Base-by-base conservation (phyloP, 768 basidiomycete genomes). In the Crucibulum laeve region DNA sequence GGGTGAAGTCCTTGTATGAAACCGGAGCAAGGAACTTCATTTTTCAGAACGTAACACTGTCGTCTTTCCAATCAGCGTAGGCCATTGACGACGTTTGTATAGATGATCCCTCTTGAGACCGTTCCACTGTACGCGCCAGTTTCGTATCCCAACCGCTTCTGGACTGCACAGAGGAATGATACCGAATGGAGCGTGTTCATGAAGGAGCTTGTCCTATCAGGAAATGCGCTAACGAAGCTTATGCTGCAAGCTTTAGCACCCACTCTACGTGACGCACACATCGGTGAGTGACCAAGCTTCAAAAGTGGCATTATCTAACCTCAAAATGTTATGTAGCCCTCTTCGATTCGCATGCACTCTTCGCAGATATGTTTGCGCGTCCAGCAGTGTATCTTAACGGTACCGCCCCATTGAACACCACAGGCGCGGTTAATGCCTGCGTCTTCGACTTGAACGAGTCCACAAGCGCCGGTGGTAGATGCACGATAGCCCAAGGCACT, bases 21-120 rank as follows among this genome's bases (percentile, higher is more conserved):
- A 69, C 59, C 38, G 83, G 84, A 4, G 82, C 79, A 3, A 67
- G 82, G 35, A 82, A 85, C 52, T 83, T 85, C 53, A 57, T 85
- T 39, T 80, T 85, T 65, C 80, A 82, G 49, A 84, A 83, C 50
- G 83, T 82, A 47, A 60, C 77, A 53, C n/a, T 3, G 11, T 30
- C 8, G 8, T 30, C 10, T 25, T 13, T 19, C 24, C 10, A 14
- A 40, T 21, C n/a, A 10, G 11, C 11, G 18, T 17, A n/a, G 8
- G 25, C 25, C 10, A n/a, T 7, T 8, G 17, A 3, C 13, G 10
- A n/a, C 4, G 13, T 33, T 35, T n/a, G 36, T 25, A n/a, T 48
- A 80, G 79, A 79, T 83, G 65, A 69, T 80, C 36, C 81, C 80
- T 3, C 64, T 83, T 25, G 64, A 82, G 42, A 58, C 59, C 5